Base-by-base conservation (phyloP, 352 stramenopile species). In the Globisporangium iwayamae region DNA sequence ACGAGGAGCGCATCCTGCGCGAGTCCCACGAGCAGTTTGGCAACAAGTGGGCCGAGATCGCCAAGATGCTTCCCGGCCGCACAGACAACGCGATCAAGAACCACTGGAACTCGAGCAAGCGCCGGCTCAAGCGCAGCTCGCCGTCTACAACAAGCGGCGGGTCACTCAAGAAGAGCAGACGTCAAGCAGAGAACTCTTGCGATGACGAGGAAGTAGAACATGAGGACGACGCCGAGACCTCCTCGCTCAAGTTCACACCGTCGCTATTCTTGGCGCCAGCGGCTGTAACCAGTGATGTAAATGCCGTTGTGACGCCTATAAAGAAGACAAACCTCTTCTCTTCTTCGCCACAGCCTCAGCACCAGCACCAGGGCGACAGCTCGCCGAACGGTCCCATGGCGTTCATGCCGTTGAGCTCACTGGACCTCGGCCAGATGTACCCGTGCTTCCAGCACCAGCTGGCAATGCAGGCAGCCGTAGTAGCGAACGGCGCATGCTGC, bases 11-110 rank as follows among this genome's bases (percentile, higher is more conserved):
- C 39, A 57, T 89, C 11, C 61, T 94, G n/a, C 79, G 74, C 54
- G 79, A 91, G 28, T 68, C 86, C 18, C 85, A 94, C 56, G 77
- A 89, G n/a, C 79, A 76, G 51, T 92, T 82, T 56, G 90, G 90
- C 51, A 97, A 97, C 78, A 93, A 91, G 73, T 97, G 90, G 90
- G 87, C 88, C 8, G 87, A 96, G 67, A 97, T 97, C 64, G 90
- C 90, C 46, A 97, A 94, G 60, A 74, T 95, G 66, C 70, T 97
- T 34, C 88, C 88, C 0, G 90, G 90, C 0, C 69, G 90, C 41
- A 97, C 90, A 0, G 90, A 97, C 71, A 97, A 97, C 55, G 85
- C 87, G 10, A 96, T 97, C 73, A 97, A 97, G 73, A 97, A 97
- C 68, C 89, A 96, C 79, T 97, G 89, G 87, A 94, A 96, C 67